Percentiles rank a stretch among this genome's conserved stretches.
Evolutionary conservation across 257 asterid species (phyloP).

Genomic region (Solanum infundibuliforme): DNA sequence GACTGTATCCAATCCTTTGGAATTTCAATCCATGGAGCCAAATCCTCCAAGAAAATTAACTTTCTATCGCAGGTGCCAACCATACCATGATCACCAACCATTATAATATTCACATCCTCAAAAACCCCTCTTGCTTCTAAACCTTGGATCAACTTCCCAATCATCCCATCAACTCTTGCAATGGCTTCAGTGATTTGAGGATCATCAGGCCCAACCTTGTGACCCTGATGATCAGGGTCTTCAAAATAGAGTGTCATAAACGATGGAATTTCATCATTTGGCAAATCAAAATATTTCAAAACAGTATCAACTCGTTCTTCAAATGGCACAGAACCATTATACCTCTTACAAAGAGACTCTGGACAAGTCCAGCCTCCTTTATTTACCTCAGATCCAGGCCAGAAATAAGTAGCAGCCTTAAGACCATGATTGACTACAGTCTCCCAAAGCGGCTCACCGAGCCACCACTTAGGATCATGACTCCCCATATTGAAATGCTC

Average conservation of each 20-base stretch:
- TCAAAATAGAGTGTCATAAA: constrained; percentile 58
- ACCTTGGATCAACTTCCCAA: constrained; percentile 51
- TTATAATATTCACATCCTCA: constrained; percentile 45
- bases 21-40: constrained; percentile 39
- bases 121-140: constrained; percentile 49
- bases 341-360: constrained; percentile 23
- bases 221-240: constrained; percentile 80
- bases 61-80: constrained; percentile 67
- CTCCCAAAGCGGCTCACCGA: constrained; percentile 83
- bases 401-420: constrained; percentile 56
- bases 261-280: constrained; percentile 42
- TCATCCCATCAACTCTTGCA: constrained; percentile 28
- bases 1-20: constrained; percentile 54
- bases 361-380: constrained; percentile 64
- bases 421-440: constrained; percentile 48
- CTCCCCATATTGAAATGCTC: constrained; percentile 46
- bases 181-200: constrained; percentile 49
- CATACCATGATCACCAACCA: constrained; percentile 81
- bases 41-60: constrained; percentile 47
- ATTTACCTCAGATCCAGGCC: constrained; percentile 76
- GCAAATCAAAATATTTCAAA: constrained; percentile 52
- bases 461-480: constrained; percentile 68
- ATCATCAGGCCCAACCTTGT: constrained; percentile 62
- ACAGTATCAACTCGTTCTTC: constrained; percentile 59
- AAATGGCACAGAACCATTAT: constrained; percentile 55